A percentile compares a stretch with the other conserved stretches of the same genome.
phyloP scores from a whole-genome alignment of 2,329 filamentous ascomycete species.

The Penicillium glabrum region DNA sequence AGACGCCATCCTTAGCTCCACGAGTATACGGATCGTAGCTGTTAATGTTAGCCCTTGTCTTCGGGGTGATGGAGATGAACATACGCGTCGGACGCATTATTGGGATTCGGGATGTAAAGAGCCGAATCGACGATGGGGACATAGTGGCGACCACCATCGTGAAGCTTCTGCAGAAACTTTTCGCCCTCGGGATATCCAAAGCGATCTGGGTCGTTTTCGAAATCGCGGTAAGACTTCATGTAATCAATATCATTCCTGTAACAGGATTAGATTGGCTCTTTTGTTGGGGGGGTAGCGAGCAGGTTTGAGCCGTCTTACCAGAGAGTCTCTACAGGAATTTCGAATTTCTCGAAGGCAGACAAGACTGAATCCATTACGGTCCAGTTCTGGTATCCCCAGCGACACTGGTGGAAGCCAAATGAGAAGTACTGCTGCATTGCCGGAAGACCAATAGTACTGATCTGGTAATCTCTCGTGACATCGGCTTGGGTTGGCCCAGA shows the following conservation, averaged over 20 bases:
- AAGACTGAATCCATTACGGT: constrained; percentile 61
- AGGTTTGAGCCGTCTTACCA: constrained; percentile 31
- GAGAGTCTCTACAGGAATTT: constrained; percentile 57
- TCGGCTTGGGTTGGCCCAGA: constrained; percentile 68
- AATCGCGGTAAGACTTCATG: constrained; percentile 63
- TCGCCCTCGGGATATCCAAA: constrained; percentile 52
- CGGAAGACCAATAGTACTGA: constrained; percentile 66
- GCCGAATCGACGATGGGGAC: constrained; percentile 62
- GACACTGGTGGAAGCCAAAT: constrained; percentile 79
- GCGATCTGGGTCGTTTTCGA: constrained; percentile 55
- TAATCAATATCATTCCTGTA: constrained; percentile 51
- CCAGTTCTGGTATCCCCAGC: constrained; percentile 80
- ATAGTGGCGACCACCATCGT: constrained; percentile 57
- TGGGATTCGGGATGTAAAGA: constrained; percentile 72
- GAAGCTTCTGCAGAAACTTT: constrained; percentile 54
- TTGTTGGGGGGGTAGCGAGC: background rate
- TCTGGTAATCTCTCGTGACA: constrained; percentile 70
- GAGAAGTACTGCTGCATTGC: constrained; percentile 80
- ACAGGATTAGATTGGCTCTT: background rate
- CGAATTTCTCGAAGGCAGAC: constrained; percentile 53
- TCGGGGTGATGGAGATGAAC: constrained; percentile 19
- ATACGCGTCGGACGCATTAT: constrained; percentile 66
- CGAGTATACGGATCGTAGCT: constrained; percentile 54
- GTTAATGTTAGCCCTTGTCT: constrained; percentile 14
- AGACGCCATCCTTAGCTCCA: constrained; percentile 51